Base-by-base conservation (phyloP, 1,284 basidiomycete species). In the Cystodermella granulosa region DNA sequence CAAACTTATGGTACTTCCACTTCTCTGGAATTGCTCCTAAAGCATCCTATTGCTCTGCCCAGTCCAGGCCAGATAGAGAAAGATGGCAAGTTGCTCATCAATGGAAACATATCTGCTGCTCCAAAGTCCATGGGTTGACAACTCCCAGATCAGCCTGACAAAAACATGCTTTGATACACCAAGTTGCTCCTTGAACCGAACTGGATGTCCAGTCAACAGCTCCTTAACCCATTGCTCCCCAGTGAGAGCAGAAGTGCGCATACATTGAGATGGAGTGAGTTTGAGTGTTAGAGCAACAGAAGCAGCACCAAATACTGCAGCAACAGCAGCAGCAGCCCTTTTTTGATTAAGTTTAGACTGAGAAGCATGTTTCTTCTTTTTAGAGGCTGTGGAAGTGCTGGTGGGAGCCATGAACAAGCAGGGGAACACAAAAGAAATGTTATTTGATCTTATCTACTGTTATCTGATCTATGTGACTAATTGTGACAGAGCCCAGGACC, bases 101-200 rank as follows among this genome's bases (percentile, higher is more conserved):
- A 42, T 15, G 1, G 42, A 28, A 18, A 60, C 53, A 48, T 53
- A 39, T 42, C 48, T 48, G 22, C 45, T 42, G 39, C 53, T 46
- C 5, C 18, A 18, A 14, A 51, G 43, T 5, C 49, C 41, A 24
- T 48, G 21, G 2, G 34, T 24, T n/a, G 48, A 43, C 6, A 59
- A 43, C 26, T 49, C 42, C 11, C 44, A 24, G 3, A 48, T 34
- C 16, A 60, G 51, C 21, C 21, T 38, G 8, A 36, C 28, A 45
- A 58, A 60, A n/a, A 57, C 51, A 46, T 52, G 41, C 20, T 48
- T 45, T n/a, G 44, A 26, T 16, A 58, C 45, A 4, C 57, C 55
- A 15, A 56, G 39, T 42, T 51, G 36, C 15, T 47, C 37, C 18
- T 47, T 21, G 36, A 49, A 45, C 6, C 24, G 34, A 15, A 38